These are phyloP conservation scores for Linum lewisii DNA, from an alignment of 345 rosid genomes.

Conservation along the genomic window DNA sequence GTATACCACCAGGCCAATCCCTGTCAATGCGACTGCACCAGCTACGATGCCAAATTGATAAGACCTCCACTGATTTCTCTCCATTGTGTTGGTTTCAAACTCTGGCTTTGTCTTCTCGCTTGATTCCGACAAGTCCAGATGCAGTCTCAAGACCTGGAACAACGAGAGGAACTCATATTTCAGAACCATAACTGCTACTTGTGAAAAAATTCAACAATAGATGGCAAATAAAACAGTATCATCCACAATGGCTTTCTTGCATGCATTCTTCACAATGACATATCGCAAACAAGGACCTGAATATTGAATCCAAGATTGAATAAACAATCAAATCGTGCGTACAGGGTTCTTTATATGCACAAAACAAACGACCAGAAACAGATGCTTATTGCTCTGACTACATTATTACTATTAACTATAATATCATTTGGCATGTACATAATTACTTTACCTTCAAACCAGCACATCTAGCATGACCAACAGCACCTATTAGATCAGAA, in stretches of 20 bases:
- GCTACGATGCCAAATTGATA: constrained; percentile 39
- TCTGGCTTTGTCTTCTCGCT: constrained; percentile 18
- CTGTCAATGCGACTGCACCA: constrained; percentile 53
- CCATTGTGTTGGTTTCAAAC: constrained; percentile 12
- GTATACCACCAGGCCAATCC: constrained; percentile 56
- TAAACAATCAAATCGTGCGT: no score
- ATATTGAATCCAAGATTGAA: no score
- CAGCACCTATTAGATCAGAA: constrained; percentile 63
- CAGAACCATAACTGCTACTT: not conserved
- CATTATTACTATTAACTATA: no score
- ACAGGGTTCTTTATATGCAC: no score
- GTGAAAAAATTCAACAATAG: no score
- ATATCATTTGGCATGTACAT: not conserved
- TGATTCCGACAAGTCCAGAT: constrained; percentile 49
- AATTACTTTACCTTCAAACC: constrained; percentile 53
- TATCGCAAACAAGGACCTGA: no score
- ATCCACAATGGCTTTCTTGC: no score
- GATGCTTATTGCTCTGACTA: not conserved
- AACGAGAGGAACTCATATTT: not conserved
- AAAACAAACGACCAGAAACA: no score
- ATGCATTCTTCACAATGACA: no score
- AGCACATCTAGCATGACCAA: constrained; percentile 49
- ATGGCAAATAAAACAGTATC: no score
- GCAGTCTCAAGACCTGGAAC: constrained; percentile 57
- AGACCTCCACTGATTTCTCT: constrained; percentile 24